Base-by-base conservation (phyloP, 2,329 filamentous ascomycete genomes). In the Calonectria fujianensis region DNA sequence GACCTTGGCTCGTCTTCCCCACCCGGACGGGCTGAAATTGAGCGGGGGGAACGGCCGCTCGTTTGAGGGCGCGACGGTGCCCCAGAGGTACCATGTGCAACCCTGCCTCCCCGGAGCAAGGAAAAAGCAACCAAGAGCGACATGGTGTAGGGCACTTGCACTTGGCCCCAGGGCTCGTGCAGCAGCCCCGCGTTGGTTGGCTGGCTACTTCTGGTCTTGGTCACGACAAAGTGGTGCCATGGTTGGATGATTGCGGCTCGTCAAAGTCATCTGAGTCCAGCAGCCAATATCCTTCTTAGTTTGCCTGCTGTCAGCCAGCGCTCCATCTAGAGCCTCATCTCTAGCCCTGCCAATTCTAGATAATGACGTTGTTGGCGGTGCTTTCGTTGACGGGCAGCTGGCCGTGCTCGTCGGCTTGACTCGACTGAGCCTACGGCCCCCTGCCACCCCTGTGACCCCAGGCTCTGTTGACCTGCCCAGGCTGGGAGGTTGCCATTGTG, bases 11-110 rank as follows among this genome's bases (percentile, higher is more conserved):
- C 9, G 20, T 73, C 65, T 50, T 70, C 77, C 77, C 79, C 79
- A 80, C 79, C 71, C 29, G 37, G 73, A 70, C 70, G 74, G 74
- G 74, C 77, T 78, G 70, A 78, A 75, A 72, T 76, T 72, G 67
- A 79, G 70, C 80, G 73, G 74, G 69, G 72, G 72, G 74, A 72
- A 75, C 79, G 79, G 79, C 79, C 79, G 79, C 78, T 79, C 69
- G 69, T 79, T 81, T 81, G 78, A 81, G 79, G 78, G 79, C 79
- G 79, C 69, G 75, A 59, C 51, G 54, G 50, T 51, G 66, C 52
- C 31, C 57, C 51, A 63, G 54, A 45, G 64, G 64, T 39, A 45
- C 45, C 41, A 51, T 63, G 57, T 27, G 51, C 39, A 35, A 70
- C 65, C 50, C 50, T 69, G 70, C 51, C 52, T 45, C 61, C 61